A percentile compares a stretch with the other conserved stretches of the same genome.
Conservation (phyloP, 1,284 basidiomycete genomes). For the Lentinus polychrous region DNA sequence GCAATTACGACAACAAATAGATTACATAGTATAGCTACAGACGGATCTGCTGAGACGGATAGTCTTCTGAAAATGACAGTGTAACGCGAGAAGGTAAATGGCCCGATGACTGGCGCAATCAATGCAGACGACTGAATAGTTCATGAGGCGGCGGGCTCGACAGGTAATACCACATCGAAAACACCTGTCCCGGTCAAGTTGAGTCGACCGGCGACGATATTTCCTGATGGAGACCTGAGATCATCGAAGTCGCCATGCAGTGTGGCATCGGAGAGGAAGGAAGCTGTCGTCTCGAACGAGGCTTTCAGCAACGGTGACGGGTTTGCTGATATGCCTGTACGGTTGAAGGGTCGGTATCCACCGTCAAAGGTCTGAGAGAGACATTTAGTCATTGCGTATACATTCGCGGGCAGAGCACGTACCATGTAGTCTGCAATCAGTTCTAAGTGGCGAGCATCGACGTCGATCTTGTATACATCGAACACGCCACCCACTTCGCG, state of each 20-base stretch:
- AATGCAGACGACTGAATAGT: no score
- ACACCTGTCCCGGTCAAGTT: constrained; percentile 82
- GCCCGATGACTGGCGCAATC: no score
- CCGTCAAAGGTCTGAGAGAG: constrained; percentile 84
- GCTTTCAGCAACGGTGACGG: constrained; percentile 94
- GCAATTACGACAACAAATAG: no score
- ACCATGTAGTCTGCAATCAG: constrained; percentile 99
- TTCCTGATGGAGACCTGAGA: constrained; percentile 82
- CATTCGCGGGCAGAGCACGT: constrained; percentile 21
- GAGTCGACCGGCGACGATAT: constrained; percentile 86
- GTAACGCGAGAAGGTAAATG: no score
- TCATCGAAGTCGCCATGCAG: constrained; percentile 94
- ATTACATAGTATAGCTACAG: no score
- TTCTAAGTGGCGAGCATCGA: constrained; percentile 91
- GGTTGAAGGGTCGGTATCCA: constrained; percentile 96
- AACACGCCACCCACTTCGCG: constrained; percentile 91
- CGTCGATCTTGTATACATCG: constrained; percentile 95
- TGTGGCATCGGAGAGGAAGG: constrained; percentile 92
- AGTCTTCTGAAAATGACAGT: no score
- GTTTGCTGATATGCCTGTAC: constrained; percentile 88
- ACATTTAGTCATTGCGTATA: constrained; percentile 1
- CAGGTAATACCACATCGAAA: constrained; percentile 74
- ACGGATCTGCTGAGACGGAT: no score
- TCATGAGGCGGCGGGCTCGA: constrained; percentile 17
- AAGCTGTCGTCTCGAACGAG: constrained; percentile 95